A percentile compares a stretch with the other conserved stretches of the same genome.
phyloP scores from a whole-genome alignment of 225 moss, liverwort and hornwort species.

The Thuidium tamariscinum region DNA sequence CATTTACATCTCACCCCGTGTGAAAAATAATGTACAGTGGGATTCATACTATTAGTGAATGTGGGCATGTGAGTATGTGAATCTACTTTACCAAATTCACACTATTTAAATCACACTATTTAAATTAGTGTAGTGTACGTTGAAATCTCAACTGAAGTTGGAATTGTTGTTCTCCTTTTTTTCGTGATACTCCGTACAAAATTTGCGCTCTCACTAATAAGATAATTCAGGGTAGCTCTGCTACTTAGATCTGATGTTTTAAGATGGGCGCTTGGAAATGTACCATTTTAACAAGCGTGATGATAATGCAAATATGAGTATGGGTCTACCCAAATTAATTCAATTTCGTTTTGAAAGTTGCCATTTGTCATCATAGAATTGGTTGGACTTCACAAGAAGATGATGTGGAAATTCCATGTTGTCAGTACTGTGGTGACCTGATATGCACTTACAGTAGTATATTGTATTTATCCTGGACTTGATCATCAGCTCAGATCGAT shows the following conservation, averaged over 20 bases:
- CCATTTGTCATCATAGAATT: not conserved
- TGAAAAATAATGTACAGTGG: not conserved
- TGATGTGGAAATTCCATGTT: not conserved
- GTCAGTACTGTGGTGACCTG: not conserved
- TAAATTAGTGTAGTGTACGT: not conserved
- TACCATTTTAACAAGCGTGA: not conserved
- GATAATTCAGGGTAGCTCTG: not conserved
- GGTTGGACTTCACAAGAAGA: not conserved
- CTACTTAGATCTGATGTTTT: no score
- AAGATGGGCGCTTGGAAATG: not conserved
- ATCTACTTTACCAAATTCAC: no score
- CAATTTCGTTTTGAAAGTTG: not conserved
- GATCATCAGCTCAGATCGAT: not conserved
- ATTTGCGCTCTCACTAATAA: no score
- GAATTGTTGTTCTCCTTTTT: not conserved
- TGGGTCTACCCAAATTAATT: not conserved
- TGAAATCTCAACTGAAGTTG: no score
- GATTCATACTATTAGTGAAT: not conserved
- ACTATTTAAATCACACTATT: not conserved
- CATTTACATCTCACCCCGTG: not conserved
- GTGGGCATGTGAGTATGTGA: no score
- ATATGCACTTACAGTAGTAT: not conserved
- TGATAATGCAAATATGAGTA: not conserved
- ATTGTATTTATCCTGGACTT: not conserved
- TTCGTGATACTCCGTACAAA: no score